phyloP scores from a whole-genome alignment of 208 protist species.

The Plasmodiophora brassicae region DNA sequence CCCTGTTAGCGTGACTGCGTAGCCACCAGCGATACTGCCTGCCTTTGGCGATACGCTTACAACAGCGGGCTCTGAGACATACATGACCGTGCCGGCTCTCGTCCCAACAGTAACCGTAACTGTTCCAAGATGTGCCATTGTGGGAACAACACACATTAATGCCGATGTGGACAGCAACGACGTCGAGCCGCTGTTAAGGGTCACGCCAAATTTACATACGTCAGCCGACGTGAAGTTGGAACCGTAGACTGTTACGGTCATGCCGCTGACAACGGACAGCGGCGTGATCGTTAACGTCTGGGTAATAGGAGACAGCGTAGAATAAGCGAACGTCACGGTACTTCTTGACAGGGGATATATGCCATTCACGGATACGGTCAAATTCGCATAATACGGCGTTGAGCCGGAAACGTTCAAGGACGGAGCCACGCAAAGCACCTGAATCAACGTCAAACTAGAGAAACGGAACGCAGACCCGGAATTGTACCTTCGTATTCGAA shows the following conservation, averaged over 20 bases:
- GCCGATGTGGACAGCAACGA: neutral
- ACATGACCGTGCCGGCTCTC: neutral
- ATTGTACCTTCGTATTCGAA: too few relatives aligned
- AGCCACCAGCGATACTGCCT: neutral
- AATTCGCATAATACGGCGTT: neutral
- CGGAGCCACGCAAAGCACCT: neutral
- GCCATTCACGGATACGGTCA: neutral
- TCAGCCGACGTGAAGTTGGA: neutral
- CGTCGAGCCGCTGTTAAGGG: neutral
- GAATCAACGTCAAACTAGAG: neutral
- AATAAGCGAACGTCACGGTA: neutral
- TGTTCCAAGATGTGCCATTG: neutral
- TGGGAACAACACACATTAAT: neutral
- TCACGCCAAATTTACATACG: neutral
- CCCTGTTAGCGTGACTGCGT: neutral
- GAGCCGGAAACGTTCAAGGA: neutral
- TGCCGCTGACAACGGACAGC: neutral
- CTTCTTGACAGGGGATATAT: neutral
- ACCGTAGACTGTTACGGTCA: neutral
- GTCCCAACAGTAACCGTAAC: too few relatives aligned
- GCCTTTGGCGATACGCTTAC: neutral
- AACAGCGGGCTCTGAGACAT: neutral
- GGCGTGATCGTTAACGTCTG: too few relatives aligned
- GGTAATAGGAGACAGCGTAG: neutral
- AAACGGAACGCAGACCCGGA: neutral